These are phyloP conservation scores for Teratosphaeria zuluensis DNA, from an alignment of 2,329 filamentous ascomycete species.

Conservation along the genomic window DNA sequence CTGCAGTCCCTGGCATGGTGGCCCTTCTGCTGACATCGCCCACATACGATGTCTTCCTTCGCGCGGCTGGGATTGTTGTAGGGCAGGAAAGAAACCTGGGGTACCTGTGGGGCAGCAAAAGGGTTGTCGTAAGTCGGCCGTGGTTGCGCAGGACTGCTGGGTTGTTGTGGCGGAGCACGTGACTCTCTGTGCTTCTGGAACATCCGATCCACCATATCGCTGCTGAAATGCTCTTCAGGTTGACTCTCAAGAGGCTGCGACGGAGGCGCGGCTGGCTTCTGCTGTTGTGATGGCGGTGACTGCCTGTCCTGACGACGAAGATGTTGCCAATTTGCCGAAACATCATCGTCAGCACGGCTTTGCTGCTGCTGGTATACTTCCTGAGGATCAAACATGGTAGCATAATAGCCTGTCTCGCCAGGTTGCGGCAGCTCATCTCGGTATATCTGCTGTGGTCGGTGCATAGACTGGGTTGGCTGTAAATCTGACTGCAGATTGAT, in stretches of 20 bases:
- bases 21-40: conserved; percentile 11
- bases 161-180: neutral
- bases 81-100: neutral
- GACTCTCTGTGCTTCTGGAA: neutral
- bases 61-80: neutral
- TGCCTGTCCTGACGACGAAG: conserved; percentile 9
- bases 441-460: neutral
- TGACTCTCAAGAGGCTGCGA: neutral
- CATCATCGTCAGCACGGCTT: conserved; percentile 6
- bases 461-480: neutral
- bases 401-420: conserved; percentile 10
- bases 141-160: neutral
- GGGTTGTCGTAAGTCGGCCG: neutral
- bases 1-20: conserved; percentile 13
- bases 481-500: neutral
- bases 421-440: neutral
- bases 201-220: neutral
- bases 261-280: conserved; percentile 2
- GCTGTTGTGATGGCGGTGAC: neutral
- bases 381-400: conserved; percentile 11
- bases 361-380: conserved; percentile 4
- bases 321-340: conserved; percentile 17
- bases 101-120: neutral
- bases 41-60: conserved; percentile 4
- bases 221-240: neutral